Conservation (phyloP, 2,329 filamentous ascomycete genomes). For the Fusarium sp. region DNA sequence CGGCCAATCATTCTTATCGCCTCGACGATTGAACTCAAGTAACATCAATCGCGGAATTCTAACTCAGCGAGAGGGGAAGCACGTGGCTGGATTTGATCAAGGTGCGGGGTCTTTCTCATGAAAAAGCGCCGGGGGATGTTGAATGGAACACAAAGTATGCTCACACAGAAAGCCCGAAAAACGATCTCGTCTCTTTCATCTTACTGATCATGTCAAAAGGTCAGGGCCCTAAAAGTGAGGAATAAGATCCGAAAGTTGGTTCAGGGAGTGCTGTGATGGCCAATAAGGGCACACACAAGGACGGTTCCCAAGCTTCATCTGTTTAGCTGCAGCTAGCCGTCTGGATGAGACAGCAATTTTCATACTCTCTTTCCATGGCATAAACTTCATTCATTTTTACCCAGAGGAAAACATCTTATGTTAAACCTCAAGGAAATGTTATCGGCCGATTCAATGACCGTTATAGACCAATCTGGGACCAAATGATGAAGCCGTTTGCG, state of each 20-base stretch:
- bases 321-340: too few relatives aligned
- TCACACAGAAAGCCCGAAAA: neutral
- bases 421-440: neutral
- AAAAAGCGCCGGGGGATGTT: neutral
- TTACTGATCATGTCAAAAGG: accelerated
- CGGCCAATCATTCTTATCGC: neutral
- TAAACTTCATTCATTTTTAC: too few relatives aligned
- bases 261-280: too few relatives aligned
- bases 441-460: neutral
- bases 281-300: too few relatives aligned
- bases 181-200: neutral
- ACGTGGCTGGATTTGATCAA: neutral
- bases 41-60: neutral
- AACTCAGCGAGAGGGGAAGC: too few relatives aligned
- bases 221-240: neutral
- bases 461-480: neutral
- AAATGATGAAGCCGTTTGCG: neutral
- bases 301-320: too few relatives aligned
- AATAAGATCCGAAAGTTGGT: neutral
- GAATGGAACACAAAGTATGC: neutral
- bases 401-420: too few relatives aligned
- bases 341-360: too few relatives aligned
- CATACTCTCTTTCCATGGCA: neutral
- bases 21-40: neutral
- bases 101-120: neutral